Conservation (phyloP, 352 stramenopile species). For the Elongisporangium prolatum region DNA sequence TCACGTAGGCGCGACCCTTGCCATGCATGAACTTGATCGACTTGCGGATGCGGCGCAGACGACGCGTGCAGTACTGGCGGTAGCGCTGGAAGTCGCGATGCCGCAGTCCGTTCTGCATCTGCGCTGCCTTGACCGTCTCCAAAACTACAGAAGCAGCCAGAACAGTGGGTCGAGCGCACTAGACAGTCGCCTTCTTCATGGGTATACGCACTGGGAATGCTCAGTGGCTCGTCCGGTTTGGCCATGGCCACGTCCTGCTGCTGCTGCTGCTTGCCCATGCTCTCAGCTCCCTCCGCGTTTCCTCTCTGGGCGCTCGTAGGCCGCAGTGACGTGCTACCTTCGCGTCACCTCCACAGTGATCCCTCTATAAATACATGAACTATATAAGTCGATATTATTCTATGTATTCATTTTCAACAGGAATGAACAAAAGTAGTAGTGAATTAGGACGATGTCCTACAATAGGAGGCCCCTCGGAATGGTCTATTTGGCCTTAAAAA, state of each 20-base stretch:
- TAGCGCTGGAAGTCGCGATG: conserved; percentile 91
- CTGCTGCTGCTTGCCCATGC: neutral
- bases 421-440: neutral
- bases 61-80: conserved; percentile 86
- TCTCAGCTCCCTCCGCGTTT: neutral
- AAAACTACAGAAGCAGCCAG: conserved; percentile 32
- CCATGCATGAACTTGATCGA: conserved; percentile 86
- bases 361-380: neutral
- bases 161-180: neutral
- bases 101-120: conserved; percentile 87
- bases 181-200: neutral
- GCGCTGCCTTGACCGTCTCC: conserved; percentile 86
- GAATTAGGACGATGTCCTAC: neutral
- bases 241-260: conserved; percentile 17
- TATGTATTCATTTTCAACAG: no score
- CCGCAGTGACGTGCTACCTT: neutral
- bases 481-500: neutral
- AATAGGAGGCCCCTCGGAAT: neutral
- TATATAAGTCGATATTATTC: neutral
- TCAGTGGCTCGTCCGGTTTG: conserved; percentile 31
- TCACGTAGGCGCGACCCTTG: conserved; percentile 79
- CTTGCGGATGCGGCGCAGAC: conserved; percentile 85
- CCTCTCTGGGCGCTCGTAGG: neutral
- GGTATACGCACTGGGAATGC: conserved; percentile 36
- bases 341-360: neutral